phyloP scores from a whole-genome alignment of 2,329 filamentous ascomycete species.

The Microdochium bolleyi region DNA sequence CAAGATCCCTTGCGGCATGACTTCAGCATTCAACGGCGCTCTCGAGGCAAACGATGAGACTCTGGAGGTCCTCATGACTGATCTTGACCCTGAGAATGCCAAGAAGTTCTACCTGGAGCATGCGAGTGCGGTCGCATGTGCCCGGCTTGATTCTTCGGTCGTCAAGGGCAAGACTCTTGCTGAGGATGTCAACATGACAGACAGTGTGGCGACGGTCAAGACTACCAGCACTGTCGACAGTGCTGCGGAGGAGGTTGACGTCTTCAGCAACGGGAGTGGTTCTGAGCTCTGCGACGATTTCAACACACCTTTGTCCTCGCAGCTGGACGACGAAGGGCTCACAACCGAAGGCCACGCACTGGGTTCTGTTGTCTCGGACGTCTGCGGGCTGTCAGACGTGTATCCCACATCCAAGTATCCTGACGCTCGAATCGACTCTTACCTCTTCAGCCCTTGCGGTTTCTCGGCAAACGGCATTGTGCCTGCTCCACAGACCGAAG shows the following conservation, averaged over 20 bases:
- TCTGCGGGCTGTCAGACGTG: slow-evolving; percentile 80
- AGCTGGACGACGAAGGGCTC: slow-evolving; percentile 60
- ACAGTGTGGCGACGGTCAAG: slow-evolving; percentile 27
- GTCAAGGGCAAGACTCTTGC: slow-evolving; percentile 43
- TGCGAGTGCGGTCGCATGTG: slow-evolving; percentile 85
- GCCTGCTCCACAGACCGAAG: slow-evolving; percentile 58
- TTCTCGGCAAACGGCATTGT: slow-evolving; percentile 97
- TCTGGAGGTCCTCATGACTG: slow-evolving; percentile 65
- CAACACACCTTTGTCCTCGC: slow-evolving; percentile 47
- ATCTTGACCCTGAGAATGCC: slow-evolving; percentile 59
- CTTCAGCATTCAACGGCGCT: slow-evolving; percentile 26
- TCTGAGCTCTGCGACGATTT: slow-evolving; percentile 42
- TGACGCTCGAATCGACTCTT: slow-evolving; percentile 88
- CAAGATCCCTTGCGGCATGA: slow-evolving; percentile 46
- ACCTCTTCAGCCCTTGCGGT: slow-evolving; percentile 92
- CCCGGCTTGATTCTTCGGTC: slow-evolving; percentile 54
- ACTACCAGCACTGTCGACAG: slow-evolving; percentile 30
- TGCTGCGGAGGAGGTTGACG: slow-evolving; percentile 59
- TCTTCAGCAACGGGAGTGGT: slow-evolving; percentile 63
- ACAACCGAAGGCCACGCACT: slow-evolving; percentile 92
- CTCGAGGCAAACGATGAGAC: slow-evolving; percentile 64
- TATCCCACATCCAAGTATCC: slow-evolving; percentile 84
- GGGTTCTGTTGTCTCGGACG: slow-evolving; percentile 84
- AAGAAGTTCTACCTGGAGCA: slow-evolving; percentile 62
- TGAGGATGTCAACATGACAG: slow-evolving; percentile 53